phyloP scores from a whole-genome alignment of 768 basidiomycete genomes.

The Kwoniella mangroviensis region DNA sequence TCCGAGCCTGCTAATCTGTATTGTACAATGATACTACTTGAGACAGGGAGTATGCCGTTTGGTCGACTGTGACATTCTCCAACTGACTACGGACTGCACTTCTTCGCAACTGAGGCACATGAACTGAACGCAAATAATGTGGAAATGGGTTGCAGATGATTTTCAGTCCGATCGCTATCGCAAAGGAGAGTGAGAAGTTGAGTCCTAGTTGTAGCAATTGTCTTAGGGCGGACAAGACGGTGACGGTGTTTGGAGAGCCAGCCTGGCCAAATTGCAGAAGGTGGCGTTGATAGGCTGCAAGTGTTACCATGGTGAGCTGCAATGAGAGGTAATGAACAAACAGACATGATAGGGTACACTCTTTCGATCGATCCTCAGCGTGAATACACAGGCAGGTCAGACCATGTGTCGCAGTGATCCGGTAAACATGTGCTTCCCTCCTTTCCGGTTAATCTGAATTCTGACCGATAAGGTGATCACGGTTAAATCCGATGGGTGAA shows the following conservation, averaged over 20 bases:
- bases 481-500: conserved; percentile 7
- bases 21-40: not conserved
- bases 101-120: not conserved
- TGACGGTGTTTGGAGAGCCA: not conserved
- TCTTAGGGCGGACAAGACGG: conserved; percentile 9
- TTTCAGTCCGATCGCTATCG: conserved; percentile 6
- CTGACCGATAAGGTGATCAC: not conserved
- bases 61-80: not conserved
- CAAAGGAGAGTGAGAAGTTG: conserved; percentile 12
- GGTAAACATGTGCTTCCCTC: no score
- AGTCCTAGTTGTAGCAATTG: conserved; percentile 6
- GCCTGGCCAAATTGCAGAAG: conserved; percentile 12
- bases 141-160: conserved; percentile 1
- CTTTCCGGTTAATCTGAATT: not conserved
- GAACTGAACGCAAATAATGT: conserved; percentile 5
- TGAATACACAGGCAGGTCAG: not conserved
- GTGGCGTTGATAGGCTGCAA: conserved; percentile 12
- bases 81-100: conserved; percentile 5
- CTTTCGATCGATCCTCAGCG: not conserved
- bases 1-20: not conserved
- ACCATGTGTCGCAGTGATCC: no score
- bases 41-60: conserved; percentile 3
- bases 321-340: no score
- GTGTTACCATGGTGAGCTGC: not conserved
- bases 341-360: no score